A percentile compares a stretch with the other conserved stretches of the same genome.
phyloP scores from a whole-genome alignment of 305 asterid species.

The Andrographis paniculata region DNA sequence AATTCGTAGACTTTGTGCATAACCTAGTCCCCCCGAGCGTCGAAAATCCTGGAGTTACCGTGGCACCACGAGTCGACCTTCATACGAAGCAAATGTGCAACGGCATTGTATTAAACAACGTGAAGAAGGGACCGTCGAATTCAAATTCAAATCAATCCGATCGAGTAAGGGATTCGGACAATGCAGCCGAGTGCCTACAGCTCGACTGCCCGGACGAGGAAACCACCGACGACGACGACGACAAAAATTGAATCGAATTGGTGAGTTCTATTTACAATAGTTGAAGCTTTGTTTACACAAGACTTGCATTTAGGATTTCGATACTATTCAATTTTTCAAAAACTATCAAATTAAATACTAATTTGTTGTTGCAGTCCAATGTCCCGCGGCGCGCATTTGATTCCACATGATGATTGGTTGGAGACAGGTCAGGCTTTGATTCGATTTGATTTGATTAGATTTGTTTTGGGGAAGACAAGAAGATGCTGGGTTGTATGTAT shows the following conservation, averaged over 20 bases:
- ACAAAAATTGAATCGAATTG: slow-evolving; percentile 32
- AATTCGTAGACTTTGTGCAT: slow-evolving; percentile 68
- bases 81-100: slow-evolving; percentile 63
- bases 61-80: slow-evolving; percentile 68
- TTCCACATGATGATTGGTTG: too few relatives aligned
- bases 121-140: slow-evolving; percentile 49
- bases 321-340: too few relatives aligned
- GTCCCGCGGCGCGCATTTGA: too few relatives aligned
- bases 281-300: too few relatives aligned
- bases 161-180: slow-evolving; percentile 36
- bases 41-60: slow-evolving; percentile 42
- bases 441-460: too few relatives aligned
- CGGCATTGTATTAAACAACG: slow-evolving; percentile 75
- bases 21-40: slow-evolving; percentile 32
- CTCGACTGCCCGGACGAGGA: slow-evolving; percentile 53
- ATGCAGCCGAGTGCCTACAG: slow-evolving; percentile 59
- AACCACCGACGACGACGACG: slow-evolving; percentile 40
- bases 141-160: slow-evolving; percentile 63
- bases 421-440: too few relatives aligned
- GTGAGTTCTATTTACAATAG: too few relatives aligned
- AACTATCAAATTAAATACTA: too few relatives aligned
- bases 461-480: too few relatives aligned
- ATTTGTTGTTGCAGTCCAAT: too few relatives aligned
- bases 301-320: too few relatives aligned
- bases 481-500: too few relatives aligned